These are phyloP conservation scores for Myotisia sp. DNA, from an alignment of 2,329 filamentous ascomycete species.

Conservation along the genomic window DNA sequence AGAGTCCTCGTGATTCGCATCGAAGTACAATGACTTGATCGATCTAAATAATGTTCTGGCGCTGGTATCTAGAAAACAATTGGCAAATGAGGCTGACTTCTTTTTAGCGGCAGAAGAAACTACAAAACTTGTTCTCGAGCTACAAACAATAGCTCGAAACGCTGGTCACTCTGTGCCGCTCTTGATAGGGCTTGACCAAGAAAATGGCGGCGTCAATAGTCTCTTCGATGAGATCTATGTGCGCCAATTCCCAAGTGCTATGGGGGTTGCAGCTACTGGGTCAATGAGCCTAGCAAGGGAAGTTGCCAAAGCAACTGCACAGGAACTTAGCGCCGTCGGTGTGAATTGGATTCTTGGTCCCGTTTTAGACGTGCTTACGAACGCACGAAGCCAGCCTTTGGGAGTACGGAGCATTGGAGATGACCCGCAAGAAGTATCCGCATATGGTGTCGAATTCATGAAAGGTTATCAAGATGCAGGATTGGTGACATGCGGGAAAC, in stretches of 20 bases:
- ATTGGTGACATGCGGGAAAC: conserved; percentile 79
- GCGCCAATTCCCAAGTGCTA: conserved; percentile 89
- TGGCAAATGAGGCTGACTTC: conserved; percentile 17
- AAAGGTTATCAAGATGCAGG: conserved; percentile 88
- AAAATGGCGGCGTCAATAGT: conserved; percentile 96
- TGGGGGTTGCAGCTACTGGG: conserved; percentile 89
- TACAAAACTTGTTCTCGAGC: conserved; percentile 70
- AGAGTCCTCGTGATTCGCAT: too few relatives aligned
- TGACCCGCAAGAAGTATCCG: conserved; percentile 86
- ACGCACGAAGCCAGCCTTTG: conserved; percentile 77
- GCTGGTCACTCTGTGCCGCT: conserved; percentile 81
- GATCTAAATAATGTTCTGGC: too few relatives aligned
- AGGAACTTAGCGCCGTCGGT: conserved; percentile 81
- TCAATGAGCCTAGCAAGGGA: conserved; percentile 74
- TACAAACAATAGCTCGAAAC: conserved; percentile 82
- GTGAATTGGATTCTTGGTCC: conserved; percentile 94
- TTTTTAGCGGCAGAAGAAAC: conserved; percentile 73
- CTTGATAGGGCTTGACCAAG: conserved; percentile 83
- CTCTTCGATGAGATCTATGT: conserved; percentile 92
- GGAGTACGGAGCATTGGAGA: conserved; percentile 83
- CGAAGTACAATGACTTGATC: too few relatives aligned
- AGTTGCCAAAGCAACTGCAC: conserved; percentile 81
- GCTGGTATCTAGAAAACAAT: too few relatives aligned
- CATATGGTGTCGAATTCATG: conserved; percentile 80
- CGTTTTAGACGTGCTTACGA: conserved; percentile 84